phyloP scores from a whole-genome alignment of 1,284 basidiomycete species.

The Sanguinoderma infundibulare region DNA sequence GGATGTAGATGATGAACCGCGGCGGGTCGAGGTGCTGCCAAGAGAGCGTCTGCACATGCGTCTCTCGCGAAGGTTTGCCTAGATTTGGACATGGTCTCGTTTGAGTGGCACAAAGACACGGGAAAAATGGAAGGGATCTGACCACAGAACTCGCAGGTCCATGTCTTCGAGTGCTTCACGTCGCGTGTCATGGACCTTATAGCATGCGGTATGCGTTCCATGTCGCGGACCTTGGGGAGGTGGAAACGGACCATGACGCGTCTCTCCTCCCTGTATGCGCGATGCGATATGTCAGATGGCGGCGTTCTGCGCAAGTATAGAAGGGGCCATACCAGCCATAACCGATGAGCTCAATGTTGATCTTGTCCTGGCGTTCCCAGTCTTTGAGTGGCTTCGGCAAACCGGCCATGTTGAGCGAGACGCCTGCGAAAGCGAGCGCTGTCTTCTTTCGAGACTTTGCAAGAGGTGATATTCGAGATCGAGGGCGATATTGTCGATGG shows the following conservation, averaged over 20 bases:
- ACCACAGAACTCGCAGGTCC: conserved; percentile 25
- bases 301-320: background rate
- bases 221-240: conserved; percentile 19
- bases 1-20: conserved; percentile 11
- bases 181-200: conserved; percentile 10
- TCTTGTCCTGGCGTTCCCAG: conserved; percentile 19
- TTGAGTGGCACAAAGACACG: background rate
- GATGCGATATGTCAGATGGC: no score
- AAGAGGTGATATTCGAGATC: background rate
- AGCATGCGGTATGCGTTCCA: conserved; percentile 11
- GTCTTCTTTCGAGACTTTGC: background rate
- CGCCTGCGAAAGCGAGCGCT: background rate
- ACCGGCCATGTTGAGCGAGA: background rate
- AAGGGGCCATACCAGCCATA: conserved; percentile 15
- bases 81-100: background rate
- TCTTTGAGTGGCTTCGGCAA: conserved; percentile 5
- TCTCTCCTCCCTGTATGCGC: conserved; percentile 9
- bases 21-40: conserved; percentile 17
- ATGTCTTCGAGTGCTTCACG: conserved; percentile 24
- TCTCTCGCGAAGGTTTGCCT: conserved; percentile 14
- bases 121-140: background rate
- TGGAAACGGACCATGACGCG: conserved; percentile 23
- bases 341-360: conserved; percentile 21
- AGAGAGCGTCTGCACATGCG: conserved; percentile 8
- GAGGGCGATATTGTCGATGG: background rate